A percentile compares a stretch with the other conserved stretches of the same genome.
Evolutionary conservation across 306 rosid genomes (phyloP).

Genomic region (Canavalia ensiformis): DNA sequence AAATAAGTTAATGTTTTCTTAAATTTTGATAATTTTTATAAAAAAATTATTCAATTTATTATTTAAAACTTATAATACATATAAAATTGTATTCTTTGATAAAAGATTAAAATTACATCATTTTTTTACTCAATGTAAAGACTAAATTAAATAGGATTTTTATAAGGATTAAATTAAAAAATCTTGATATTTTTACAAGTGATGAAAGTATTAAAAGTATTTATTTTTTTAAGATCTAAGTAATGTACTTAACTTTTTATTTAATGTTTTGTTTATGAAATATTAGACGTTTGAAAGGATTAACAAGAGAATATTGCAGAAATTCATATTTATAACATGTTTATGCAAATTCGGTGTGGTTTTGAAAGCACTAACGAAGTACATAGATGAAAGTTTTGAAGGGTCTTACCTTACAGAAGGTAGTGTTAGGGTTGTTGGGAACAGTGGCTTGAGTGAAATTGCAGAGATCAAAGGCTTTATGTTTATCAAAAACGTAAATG

Average conservation of each 20-base stretch:
- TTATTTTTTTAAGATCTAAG: background rate
- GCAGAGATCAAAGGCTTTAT: constrained; percentile 69
- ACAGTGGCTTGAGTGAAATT: constrained; percentile 77
- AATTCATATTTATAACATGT: constrained; percentile 8
- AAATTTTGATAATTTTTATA: no score
- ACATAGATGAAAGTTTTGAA: constrained; percentile 27
- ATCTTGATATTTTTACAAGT: no score
- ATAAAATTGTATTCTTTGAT: no score
- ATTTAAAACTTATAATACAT: background rate
- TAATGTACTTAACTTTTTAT: background rate
- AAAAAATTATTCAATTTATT: no score
- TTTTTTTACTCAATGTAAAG: no score
- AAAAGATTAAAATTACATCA: no score
- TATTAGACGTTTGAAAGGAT: background rate
- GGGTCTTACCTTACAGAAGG: constrained; percentile 64
- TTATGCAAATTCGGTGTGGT: background rate
- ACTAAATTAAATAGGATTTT: no score
- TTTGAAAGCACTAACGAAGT: background rate
- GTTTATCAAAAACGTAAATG: constrained; percentile 83
- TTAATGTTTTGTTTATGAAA: background rate
- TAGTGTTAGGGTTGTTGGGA: constrained; percentile 64
- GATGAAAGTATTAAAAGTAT: no score
- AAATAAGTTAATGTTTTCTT: no score
- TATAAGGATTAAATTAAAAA: no score
- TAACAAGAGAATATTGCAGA: background rate